These are phyloP conservation scores for Daldinia eschscholtzii DNA, from an alignment of 2,329 filamentous ascomycete species.

Conservation along the genomic window DNA sequence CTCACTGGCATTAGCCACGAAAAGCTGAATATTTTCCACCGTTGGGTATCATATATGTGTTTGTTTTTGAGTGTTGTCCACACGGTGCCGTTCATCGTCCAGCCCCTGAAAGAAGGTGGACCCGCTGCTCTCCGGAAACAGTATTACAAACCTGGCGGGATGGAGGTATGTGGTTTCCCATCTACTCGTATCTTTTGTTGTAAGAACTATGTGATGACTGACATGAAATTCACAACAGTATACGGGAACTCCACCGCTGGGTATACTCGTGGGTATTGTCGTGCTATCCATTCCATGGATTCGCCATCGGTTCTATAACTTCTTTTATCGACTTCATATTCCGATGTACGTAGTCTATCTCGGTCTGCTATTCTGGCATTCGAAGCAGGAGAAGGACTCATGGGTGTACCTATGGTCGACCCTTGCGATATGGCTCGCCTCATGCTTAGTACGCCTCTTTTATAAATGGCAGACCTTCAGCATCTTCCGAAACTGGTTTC, in stretches of 20 bases:
- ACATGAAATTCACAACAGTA: slow-evolving; percentile 17
- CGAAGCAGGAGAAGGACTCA: slow-evolving; percentile 33
- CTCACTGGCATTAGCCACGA: slow-evolving; percentile 42
- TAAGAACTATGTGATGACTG: not conserved
- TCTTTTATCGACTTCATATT: slow-evolving; percentile 40
- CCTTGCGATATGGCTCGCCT: slow-evolving; percentile 37
- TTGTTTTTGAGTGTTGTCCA: slow-evolving; percentile 36
- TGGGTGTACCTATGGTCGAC: slow-evolving; percentile 39
- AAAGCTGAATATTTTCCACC: slow-evolving; percentile 40
- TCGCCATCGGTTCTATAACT: slow-evolving; percentile 40
- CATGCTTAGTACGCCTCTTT: slow-evolving; percentile 33
- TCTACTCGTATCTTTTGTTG: not conserved
- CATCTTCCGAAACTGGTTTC: slow-evolving; percentile 40
- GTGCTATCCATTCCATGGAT: slow-evolving; percentile 41
- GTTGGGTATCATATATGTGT: slow-evolving; percentile 41
- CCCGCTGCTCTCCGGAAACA: slow-evolving; percentile 31
- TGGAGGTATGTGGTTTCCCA: slow-evolving; percentile 31
- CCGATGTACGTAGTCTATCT: slow-evolving; percentile 40
- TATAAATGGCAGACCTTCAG: slow-evolving; percentile 43
- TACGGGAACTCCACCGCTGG: slow-evolving; percentile 37
- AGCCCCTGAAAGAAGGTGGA: slow-evolving; percentile 33
- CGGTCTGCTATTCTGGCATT: slow-evolving; percentile 41
- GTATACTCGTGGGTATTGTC: slow-evolving; percentile 39
- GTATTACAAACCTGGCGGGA: slow-evolving; percentile 36
- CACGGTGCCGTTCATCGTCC: slow-evolving; percentile 37